Conservation (phyloP, 768 basidiomycete genomes). For the Podaxis mareebaensis region DNA sequence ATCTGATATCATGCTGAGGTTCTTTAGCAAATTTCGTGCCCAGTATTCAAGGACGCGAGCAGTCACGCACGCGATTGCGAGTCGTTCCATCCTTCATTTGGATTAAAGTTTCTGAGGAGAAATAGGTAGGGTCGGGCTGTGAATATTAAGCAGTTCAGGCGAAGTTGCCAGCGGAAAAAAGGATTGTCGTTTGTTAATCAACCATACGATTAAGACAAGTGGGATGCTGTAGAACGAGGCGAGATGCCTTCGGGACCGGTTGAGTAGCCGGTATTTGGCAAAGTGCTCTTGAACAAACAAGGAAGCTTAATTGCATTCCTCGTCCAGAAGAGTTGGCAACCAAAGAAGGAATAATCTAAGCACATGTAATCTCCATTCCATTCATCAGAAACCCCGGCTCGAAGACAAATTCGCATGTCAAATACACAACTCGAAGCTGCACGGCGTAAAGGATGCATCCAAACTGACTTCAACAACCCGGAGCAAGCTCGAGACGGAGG, state of each 20-base stretch:
- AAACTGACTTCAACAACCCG: not conserved
- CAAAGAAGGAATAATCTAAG: not conserved
- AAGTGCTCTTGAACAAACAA: not conserved
- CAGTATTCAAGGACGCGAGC: not conserved
- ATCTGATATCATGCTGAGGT: conserved; percentile 86
- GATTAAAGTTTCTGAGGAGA: no score
- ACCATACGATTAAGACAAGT: not conserved
- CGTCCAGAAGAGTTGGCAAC: not conserved
- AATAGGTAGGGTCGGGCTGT: no score
- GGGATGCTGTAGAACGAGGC: not conserved
- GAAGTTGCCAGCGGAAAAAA: not conserved
- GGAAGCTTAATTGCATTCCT: not conserved
- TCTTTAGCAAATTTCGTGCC: not conserved
- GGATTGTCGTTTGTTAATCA: not conserved
- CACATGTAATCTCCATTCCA: not conserved
- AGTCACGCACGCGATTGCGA: conserved; percentile 26
- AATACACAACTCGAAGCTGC: not conserved
- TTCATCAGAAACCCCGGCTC: not conserved
- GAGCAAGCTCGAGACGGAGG: not conserved
- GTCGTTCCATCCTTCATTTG: conserved; percentile 16
- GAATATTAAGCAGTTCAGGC: not conserved
- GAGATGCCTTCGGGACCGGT: not conserved
- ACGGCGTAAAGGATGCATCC: not conserved
- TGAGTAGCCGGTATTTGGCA: not conserved
- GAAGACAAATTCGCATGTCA: not conserved